Evolutionary conservation across 2,329 filamentous ascomycete species (phyloP), one percentile per base, ranked within the genome.

Genomic region (Penicillium expansum): DNA sequence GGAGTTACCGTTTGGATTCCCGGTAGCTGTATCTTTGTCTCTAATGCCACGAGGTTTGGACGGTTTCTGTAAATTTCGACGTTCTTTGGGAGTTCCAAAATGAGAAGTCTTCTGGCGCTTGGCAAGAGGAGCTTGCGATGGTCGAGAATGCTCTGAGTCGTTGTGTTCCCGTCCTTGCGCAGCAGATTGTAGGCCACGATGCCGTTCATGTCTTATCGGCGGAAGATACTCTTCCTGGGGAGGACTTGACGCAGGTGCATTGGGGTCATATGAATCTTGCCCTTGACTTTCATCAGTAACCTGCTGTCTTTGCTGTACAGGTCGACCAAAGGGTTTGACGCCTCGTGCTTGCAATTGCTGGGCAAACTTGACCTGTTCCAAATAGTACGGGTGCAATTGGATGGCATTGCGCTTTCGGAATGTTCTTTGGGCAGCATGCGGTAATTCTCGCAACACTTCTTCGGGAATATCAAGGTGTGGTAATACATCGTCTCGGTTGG

Each of bases 361-460:
- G 43, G 71, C 69, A 59, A 80, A 81, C 53, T 73, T 73, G 8
- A 77, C 77, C 57, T 74, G 69, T 59, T 81, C 79, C 16, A 80
- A 62, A 0, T 74, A 64, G 55, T 80, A 81, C 2, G 79, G 79
- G 59, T 80, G 77, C 29, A 80, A 58, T 53, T 81, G 79, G 48
- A 80, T 80, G 8, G 77, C 74, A 61, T 78, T 79, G 38, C 79
- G 74, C 54, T 77, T 70, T 50, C 79, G 71, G 22, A 80, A 65
- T 4, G 66, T 67, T 55, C 75, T 70, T 56, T 70, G 67, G n/a
- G 54, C 48, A 16, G 68, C 68, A 32, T 64, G 67, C 29, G 61
- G 56, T 32, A 68, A 27, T 55, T 72, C 64, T 27, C 52, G 62
- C 44, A 71, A 29, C 18, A 72, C 49, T 10, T 71, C 67, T 13